Conservation (phyloP, 208 protist genomes). For the Herpetomonas tarakana region DNA sequence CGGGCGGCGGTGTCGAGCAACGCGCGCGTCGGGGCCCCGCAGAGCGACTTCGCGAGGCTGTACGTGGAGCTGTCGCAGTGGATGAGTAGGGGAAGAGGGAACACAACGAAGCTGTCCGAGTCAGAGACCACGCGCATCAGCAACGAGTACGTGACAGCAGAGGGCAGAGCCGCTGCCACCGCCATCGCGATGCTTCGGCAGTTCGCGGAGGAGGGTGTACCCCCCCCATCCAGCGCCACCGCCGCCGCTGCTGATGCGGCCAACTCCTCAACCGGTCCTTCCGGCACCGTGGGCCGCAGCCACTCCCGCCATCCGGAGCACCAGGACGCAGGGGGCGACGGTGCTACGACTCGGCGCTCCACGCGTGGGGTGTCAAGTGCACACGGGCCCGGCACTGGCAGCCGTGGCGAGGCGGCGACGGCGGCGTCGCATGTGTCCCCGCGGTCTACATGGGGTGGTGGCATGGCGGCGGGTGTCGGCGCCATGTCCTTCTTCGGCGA, state of each 20-base stretch:
- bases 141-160: slow-evolving; percentile 53
- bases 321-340: neutral
- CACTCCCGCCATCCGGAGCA: neutral
- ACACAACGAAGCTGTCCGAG: slow-evolving; percentile 25
- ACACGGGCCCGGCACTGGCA: neutral
- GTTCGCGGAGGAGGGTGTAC: slow-evolving; percentile 5
- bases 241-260: slow-evolving; percentile 4
- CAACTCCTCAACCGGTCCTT: too few species aligned
- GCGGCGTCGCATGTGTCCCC: neutral
- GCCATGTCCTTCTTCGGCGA: neutral
- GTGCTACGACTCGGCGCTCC: neutral
- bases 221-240: slow-evolving; percentile 5
- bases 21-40: slow-evolving; percentile 34
- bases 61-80: slow-evolving; percentile 48
- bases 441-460: neutral
- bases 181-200: slow-evolving; percentile 52
- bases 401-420: neutral
- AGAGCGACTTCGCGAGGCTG: slow-evolving; percentile 67
- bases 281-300: neutral
- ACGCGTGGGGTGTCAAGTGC: too few species aligned
- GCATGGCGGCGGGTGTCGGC: neutral
- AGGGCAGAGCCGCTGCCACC: slow-evolving; percentile 66
- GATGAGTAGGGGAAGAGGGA: slow-evolving; percentile 14
- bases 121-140: slow-evolving; percentile 40
- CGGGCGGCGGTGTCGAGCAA: slow-evolving; percentile 21